Evolutionary conservation across 306 rosid genomes (phyloP).

Genomic region (Clitoria ternatea): DNA sequence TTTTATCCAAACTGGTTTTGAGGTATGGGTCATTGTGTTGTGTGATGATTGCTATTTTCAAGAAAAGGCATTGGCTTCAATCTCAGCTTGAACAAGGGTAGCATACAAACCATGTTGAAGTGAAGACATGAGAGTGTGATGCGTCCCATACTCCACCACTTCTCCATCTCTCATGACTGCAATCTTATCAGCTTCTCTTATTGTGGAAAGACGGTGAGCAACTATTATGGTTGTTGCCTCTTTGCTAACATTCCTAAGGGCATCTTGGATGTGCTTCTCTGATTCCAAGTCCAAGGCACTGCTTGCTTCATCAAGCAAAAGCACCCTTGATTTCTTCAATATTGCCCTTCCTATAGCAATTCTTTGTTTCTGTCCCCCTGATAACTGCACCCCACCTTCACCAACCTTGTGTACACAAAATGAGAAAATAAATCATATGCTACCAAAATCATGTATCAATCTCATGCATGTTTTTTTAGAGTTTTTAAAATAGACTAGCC

Average conservation of each 20-base stretch:
- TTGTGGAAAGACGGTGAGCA: conserved; percentile 74
- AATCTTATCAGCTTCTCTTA: conserved; percentile 64
- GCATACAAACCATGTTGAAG: conserved; percentile 61
- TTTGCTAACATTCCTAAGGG: conserved; percentile 46
- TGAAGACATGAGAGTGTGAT: conserved; percentile 60
- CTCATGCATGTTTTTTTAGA: too few species aligned
- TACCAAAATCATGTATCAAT: background rate
- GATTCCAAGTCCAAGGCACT: conserved; percentile 88
- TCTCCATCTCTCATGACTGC: conserved; percentile 69
- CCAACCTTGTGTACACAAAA: conserved; percentile 48
- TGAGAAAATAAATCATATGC: background rate
- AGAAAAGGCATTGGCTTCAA: conserved; percentile 71
- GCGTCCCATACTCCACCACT: conserved; percentile 73
- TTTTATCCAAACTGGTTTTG: background rate
- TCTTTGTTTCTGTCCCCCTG: conserved; percentile 90
- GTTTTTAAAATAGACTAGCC: too few species aligned
- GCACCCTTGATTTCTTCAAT: conserved; percentile 64
- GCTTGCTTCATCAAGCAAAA: conserved; percentile 91
- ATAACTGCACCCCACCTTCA: conserved; percentile 76
- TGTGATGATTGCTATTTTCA: conserved; percentile 8
- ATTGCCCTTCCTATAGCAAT: conserved; percentile 85
- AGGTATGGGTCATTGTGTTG: background rate
- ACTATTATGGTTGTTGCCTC: conserved; percentile 72
- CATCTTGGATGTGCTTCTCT: conserved; percentile 69
- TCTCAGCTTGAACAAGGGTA: conserved; percentile 61